A percentile compares a stretch with the other conserved stretches of the same genome.
These are phyloP conservation scores for Lactarius quietus DNA, from an alignment of 768 basidiomycete species.

Conservation along the genomic window DNA sequence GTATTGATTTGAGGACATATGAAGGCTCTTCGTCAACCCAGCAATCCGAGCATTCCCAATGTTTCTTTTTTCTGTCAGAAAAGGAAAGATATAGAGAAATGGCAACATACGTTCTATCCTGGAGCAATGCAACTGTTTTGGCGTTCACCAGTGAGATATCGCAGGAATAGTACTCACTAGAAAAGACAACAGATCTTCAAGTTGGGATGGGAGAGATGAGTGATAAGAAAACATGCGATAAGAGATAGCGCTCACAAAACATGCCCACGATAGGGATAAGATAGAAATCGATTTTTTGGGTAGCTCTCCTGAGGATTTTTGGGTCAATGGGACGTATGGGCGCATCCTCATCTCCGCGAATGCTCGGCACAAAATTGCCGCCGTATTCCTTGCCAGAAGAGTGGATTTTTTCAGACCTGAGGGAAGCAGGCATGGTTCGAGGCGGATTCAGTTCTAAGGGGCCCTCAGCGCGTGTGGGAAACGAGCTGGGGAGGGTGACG, in stretches of 20 bases:
- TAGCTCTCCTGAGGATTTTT: background rate
- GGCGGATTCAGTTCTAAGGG: too few species aligned
- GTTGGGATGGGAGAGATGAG: background rate
- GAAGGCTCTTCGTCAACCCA: slow-evolving; percentile 32
- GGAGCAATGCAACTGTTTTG: too few species aligned
- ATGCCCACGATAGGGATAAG: too few species aligned
- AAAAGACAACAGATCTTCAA: slow-evolving; percentile 16
- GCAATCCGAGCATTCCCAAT: slow-evolving; percentile 33
- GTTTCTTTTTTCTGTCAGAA: slow-evolving; percentile 9
- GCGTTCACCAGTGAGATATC: background rate
- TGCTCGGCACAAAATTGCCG: too few species aligned
- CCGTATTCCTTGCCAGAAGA: background rate
- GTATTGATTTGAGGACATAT: slow-evolving; percentile 26
- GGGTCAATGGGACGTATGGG: slow-evolving; percentile 18
- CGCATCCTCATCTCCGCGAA: background rate
- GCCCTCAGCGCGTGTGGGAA: too few species aligned
- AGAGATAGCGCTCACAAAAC: slow-evolving; percentile 2
- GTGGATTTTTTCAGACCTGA: background rate
- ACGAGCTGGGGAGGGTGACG: too few species aligned
- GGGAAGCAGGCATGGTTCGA: too few species aligned
- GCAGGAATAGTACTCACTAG: slow-evolving; percentile 1
- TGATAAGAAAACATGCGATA: background rate
- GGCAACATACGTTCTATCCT: slow-evolving; percentile 15
- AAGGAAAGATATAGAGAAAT: background rate
- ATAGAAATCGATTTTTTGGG: slow-evolving; percentile 14